Base-by-base conservation (phyloP, 2,329 filamentous ascomycete species). In the Samsoniella hepiali region DNA sequence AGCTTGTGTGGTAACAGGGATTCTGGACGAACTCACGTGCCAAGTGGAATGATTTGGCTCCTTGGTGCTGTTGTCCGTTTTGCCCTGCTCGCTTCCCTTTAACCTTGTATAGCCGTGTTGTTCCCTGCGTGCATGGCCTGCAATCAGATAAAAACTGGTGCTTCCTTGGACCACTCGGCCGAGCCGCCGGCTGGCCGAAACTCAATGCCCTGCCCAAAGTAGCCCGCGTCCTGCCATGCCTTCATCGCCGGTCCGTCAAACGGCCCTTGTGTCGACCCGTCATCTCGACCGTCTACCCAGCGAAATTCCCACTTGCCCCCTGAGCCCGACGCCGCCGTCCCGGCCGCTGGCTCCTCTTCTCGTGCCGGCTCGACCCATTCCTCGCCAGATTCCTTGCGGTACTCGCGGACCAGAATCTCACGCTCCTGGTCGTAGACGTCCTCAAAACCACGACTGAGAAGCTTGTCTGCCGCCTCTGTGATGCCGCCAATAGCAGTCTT, bases 341-440 rank as follows among this genome's bases (percentile, higher is more conserved):
- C 80, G 22, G 76, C 74, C 95, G 95, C 98, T 9, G 90, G 86
- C 70, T 97, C 91, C 34, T 51, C 47, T 47, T 60, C 58, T 22
- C n/a, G n/a, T 47, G 71, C 66, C n/a, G 77, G 79, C 67, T 86
- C 80, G 27, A 76, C 74, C 95, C 95, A 99, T 9, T 90, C 86
- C 69, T 97, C 92, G 40, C 93, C 93, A 0, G 92, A 92, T 75
- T 97, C 93, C 58, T 88, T 87, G 67, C 85, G 84, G 74, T 93
- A 98, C 73, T 94, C 90, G 40, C 95, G 84, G 61, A 93, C 86
- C 34, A 99, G 83, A 65, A 89, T 76, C 76, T 98, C 95, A 63
- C 93, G 84, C 73, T 96, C 91, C 51, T 88, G 84, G 64, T 98
- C 93, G 76, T 98, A 99, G 57, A 98, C 88, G n/a, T 98, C 92